A percentile compares a stretch with the other conserved stretches of the same genome.
These are phyloP conservation scores for Apiotrichum brassicae DNA, from an alignment of 1,284 basidiomycete species.

Conservation along the genomic window DNA sequence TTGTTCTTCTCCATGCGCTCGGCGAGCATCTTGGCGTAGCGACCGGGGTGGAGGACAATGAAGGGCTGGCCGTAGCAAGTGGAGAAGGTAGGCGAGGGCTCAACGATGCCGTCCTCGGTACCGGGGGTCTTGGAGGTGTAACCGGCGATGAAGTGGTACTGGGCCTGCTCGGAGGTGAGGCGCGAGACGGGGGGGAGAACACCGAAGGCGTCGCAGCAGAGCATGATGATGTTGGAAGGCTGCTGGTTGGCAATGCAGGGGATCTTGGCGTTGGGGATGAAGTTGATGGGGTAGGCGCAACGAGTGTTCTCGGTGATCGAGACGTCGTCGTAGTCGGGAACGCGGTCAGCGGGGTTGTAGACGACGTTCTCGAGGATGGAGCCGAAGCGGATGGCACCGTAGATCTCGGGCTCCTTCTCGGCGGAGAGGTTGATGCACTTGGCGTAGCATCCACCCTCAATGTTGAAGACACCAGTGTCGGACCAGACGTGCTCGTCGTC, in stretches of 20 bases:
- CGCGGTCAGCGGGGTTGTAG: constrained; percentile 80
- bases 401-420: constrained; percentile 97
- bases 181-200: constrained; percentile 94
- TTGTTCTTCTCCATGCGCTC: constrained; percentile 87
- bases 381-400: constrained; percentile 88
- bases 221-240: constrained; percentile 88
- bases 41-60: constrained; percentile 91
- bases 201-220: constrained; percentile 97
- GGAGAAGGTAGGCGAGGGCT: constrained; percentile 98
- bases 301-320: constrained; percentile 98
- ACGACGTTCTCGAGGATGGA: constrained; percentile 99
- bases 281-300: constrained; percentile 96
- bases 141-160: constrained; percentile 94
- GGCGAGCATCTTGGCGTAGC: constrained; percentile 96
- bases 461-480: constrained; percentile 98
- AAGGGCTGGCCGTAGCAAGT: constrained; percentile 99
- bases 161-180: constrained; percentile 88
- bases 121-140: constrained; percentile 87
- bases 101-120: constrained; percentile 95
- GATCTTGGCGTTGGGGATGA: constrained; percentile 90
- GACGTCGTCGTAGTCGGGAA: constrained; percentile 93
- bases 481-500: constrained; percentile 99
- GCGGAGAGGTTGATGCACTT: constrained; percentile 95
- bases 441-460: constrained; percentile 99
- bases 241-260: constrained; percentile 78